Evolutionary conservation across 495 filamentous ascomycete genomes (phyloP).

Genomic region (Corynascus novoguineensis): DNA sequence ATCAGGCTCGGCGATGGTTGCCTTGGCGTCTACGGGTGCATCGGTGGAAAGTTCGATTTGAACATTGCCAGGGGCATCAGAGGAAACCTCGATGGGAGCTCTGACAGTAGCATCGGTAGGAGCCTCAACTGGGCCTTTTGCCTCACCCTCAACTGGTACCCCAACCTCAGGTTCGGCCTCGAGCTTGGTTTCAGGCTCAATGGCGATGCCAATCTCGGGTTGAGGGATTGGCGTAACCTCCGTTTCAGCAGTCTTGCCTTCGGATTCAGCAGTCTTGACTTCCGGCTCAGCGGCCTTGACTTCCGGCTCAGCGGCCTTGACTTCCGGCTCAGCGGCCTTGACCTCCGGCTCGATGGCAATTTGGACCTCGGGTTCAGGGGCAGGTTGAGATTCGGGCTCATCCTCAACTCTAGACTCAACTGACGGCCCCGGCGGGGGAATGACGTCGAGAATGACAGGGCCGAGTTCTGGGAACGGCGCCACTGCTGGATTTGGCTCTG

Average conservation of each 20-base stretch:
- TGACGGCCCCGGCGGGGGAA: constrained; percentile 5
- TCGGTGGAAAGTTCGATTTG: background rate
- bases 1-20: constrained; percentile 8
- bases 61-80: background rate
- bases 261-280: background rate
- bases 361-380: constrained; percentile 3
- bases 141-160: background rate
- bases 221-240: background rate
- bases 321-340: background rate
- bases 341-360: background rate
- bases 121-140: background rate
- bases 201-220: background rate
- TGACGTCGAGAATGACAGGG: constrained; percentile 7
- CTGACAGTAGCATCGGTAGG: background rate
- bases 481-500: background rate
- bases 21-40: background rate
- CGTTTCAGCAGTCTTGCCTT: background rate
- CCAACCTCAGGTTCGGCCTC: background rate
- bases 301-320: background rate
- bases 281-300: background rate
- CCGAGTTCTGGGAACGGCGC: background rate
- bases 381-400: background rate
- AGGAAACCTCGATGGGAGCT: background rate
- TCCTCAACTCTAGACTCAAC: background rate
- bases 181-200: constrained; percentile 8